phyloP scores from a whole-genome alignment of 768 basidiomycete species.

The Leccinum boreale region DNA sequence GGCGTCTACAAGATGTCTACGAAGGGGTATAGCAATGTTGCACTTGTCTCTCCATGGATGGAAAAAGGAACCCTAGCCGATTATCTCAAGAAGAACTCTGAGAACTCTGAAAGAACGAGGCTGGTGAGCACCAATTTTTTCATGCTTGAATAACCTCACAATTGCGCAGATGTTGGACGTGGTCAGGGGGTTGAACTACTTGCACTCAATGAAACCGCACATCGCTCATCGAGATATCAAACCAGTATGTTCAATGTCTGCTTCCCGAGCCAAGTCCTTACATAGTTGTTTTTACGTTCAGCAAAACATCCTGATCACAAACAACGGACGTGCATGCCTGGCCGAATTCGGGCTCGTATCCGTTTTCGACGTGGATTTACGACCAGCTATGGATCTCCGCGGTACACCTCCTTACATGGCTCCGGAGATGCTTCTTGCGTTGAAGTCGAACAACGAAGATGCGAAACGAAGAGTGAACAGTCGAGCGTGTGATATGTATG shows the following conservation, averaged over 20 bases:
- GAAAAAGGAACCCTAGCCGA: constrained; percentile 27
- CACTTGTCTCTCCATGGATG: constrained; percentile 42
- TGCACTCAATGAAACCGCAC: constrained; percentile 39
- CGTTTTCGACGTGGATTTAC: constrained; percentile 14
- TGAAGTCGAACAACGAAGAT: background rate
- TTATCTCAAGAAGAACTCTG: constrained; percentile 27
- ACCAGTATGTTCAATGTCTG: constrained; percentile 19
- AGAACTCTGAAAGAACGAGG: constrained; percentile 21
- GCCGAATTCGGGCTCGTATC: constrained; percentile 47
- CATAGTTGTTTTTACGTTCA: constrained; percentile 19
- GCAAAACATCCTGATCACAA: constrained; percentile 48
- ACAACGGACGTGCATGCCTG: constrained; percentile 40
- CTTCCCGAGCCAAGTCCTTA: background rate
- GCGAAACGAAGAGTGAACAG: constrained; percentile 19
- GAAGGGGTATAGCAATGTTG: constrained; percentile 13
- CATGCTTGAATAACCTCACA: background rate
- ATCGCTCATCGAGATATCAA: constrained; percentile 34
- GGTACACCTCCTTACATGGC: constrained; percentile 26
- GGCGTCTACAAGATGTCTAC: constrained; percentile 25
- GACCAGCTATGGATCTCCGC: constrained; percentile 2
- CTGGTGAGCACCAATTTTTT: constrained; percentile 28
- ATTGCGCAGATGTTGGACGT: constrained; percentile 39
- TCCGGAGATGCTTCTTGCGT: constrained; percentile 20
- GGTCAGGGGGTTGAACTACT: constrained; percentile 39
- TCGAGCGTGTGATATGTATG: constrained; percentile 38